phyloP scores from a whole-genome alignment of 768 basidiomycete genomes.

The Saitozyma podzolica region DNA sequence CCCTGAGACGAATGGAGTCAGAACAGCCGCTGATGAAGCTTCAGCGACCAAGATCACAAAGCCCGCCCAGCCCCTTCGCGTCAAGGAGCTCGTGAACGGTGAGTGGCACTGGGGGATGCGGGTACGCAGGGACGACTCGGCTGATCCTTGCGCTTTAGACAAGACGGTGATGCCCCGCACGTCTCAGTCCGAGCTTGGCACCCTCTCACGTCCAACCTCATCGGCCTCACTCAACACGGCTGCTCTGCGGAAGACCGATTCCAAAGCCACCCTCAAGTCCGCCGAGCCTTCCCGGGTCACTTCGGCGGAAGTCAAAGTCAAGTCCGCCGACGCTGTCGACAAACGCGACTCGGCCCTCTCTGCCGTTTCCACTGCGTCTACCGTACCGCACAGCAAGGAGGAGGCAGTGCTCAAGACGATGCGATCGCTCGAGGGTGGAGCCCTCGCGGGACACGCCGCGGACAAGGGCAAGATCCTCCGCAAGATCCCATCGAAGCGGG shows the following conservation, averaged over 20 bases:
- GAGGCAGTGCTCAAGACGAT: conserved; percentile 35
- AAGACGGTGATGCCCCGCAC: conserved; percentile 30
- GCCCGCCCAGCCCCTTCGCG: conserved; percentile 36
- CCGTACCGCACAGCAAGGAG: conserved; percentile 28
- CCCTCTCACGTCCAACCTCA: conserved; percentile 11
- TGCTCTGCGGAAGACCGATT: not conserved
- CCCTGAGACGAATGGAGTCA: too few species aligned
- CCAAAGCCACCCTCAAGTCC: too few species aligned
- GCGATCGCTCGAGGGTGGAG: conserved; percentile 34
- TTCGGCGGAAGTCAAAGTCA: too few species aligned
- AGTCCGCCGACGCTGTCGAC: too few species aligned
- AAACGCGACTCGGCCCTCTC: conserved; percentile 20
- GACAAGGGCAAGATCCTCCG: conserved; percentile 7
- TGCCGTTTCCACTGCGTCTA: conserved; percentile 9
- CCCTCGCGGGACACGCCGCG: not conserved
- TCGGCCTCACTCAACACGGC: conserved; percentile 2
- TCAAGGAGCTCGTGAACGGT: conserved; percentile 27
- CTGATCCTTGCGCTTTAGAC: conserved; percentile 18
- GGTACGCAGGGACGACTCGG: not conserved
- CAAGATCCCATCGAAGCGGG: conserved; percentile 8
- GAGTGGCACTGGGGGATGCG: conserved; percentile 2
- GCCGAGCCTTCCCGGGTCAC: too few species aligned
- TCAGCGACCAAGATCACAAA: conserved; percentile 41
- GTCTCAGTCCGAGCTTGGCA: conserved; percentile 22
- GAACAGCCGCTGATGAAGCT: too few species aligned